phyloP scores from a whole-genome alignment of 768 basidiomycete genomes.

The Tricholoma terreum region DNA sequence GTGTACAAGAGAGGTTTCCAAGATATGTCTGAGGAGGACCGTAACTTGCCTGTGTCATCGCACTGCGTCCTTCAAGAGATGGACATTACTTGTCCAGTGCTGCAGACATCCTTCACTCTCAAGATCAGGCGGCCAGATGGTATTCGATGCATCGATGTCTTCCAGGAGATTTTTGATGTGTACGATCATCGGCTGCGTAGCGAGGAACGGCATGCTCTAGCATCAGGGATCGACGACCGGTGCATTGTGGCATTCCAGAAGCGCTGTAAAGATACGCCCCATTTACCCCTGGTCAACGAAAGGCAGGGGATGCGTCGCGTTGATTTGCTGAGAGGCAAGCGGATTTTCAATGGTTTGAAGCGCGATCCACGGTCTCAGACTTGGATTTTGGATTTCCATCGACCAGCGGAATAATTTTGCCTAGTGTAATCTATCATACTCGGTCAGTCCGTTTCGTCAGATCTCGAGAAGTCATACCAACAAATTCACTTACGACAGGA shows the following conservation, averaged over 20 bases:
- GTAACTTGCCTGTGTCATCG: slow-evolving; percentile 40
- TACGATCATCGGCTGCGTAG: slow-evolving; percentile 43
- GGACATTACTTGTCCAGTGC: slow-evolving; percentile 41
- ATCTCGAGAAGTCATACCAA: background rate
- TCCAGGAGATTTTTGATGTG: slow-evolving; percentile 51
- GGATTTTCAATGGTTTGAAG: slow-evolving; percentile 52
- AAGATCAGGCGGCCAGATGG: slow-evolving; percentile 38
- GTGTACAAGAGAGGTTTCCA: background rate
- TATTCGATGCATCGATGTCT: slow-evolving; percentile 56
- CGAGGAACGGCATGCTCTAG: slow-evolving; percentile 35
- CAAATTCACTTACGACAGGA: slow-evolving; percentile 1
- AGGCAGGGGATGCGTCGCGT: slow-evolving; percentile 52
- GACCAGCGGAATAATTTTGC: background rate
- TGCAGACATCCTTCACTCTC: slow-evolving; percentile 37
- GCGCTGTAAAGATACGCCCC: slow-evolving; percentile 42
- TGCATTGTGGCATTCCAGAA: slow-evolving; percentile 44
- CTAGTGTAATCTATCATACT: background rate
- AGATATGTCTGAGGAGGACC: slow-evolving; percentile 33
- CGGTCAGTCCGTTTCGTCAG: background rate
- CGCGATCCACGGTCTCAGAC: slow-evolving; percentile 28
- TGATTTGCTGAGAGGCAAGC: slow-evolving; percentile 50
- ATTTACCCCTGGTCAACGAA: slow-evolving; percentile 39
- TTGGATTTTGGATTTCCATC: slow-evolving; percentile 30
- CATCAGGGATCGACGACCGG: slow-evolving; percentile 27
- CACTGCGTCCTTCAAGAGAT: slow-evolving; percentile 46